Evolutionary conservation across 2,329 filamentous ascomycete species (phyloP), one percentile per base, ranked within the genome.

Genomic region (Fusarium nurragi): DNA sequence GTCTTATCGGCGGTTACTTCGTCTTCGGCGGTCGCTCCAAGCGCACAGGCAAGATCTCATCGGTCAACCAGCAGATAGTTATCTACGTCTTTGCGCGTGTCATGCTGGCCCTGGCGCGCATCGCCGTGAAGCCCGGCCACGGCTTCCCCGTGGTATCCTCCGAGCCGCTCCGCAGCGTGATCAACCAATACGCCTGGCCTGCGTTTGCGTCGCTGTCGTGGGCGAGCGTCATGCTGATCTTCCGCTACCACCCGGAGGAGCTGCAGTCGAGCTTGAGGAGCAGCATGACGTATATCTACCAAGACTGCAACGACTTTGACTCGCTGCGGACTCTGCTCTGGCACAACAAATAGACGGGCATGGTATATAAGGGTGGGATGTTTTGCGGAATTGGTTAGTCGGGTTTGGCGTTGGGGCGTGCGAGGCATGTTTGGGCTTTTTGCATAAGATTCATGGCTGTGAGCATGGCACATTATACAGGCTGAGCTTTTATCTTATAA

Each of bases 211-310:
- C 90, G 70, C 73, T 94, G 66, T 96, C 90, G 74, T 99, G 95
- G 95, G 95, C 90, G 6, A 83, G 88, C 73, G 93, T 99, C 65
- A 99, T 99, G 95, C 93, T 94, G 80, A 79, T 99, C 61, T 99
- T 97, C 82, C 87, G 91, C 71, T 92, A 91, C 86, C 89, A 98
- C 80, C 93, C 95, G 6, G 92, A 96, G 72, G 92, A 91, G 54
- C 85, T 99, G 75, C 95, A 97, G 84, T 88, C 89, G 60, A 97
- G 94, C 77, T 80, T 99, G 83, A 86, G 93, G 77, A 94, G 89
- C 79, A 97, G 93, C 81, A 99, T 99, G 95, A 92, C 88, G 71
- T 99, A 99, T 75, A 97, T 99, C 83, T 99, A 94, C 76, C 84
- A 88, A 58, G 91, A 98, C 77, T 93, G 91, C 65, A 91, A 97